A percentile compares a stretch with the other conserved stretches of the same genome.
phyloP scores from a whole-genome alignment of 2,329 filamentous ascomycete genomes.

The Cercospora sp. region DNA sequence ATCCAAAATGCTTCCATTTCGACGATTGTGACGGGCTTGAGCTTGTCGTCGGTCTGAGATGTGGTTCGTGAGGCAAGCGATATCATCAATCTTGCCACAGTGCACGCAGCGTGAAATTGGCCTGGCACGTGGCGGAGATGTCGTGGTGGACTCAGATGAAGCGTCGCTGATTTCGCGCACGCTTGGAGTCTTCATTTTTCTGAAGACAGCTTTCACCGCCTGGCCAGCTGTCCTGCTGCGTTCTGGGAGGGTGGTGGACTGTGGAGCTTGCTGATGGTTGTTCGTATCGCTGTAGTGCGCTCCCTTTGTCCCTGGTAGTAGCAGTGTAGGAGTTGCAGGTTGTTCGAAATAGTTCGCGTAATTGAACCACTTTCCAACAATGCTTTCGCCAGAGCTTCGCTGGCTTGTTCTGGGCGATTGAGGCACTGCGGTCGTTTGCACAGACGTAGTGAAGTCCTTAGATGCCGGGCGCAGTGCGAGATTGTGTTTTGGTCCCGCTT shows the following conservation, averaged over 20 bases:
- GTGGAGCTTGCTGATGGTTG: not conserved
- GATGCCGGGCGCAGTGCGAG: not conserved
- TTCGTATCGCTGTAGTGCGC: not conserved
- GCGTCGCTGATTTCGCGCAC: not conserved
- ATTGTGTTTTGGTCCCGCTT: not conserved
- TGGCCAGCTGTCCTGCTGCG: not conserved
- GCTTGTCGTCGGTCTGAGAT: not conserved
- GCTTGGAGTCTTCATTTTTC: not conserved
- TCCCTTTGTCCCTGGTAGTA: constrained; percentile 4
- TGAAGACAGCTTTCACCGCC: not conserved
- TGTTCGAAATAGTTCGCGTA: not conserved
- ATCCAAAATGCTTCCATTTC: not conserved
- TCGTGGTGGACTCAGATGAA: not conserved
- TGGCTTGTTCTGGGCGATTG: not conserved
- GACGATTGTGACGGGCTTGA: not conserved
- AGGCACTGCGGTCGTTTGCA: not conserved
- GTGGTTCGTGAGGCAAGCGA: constrained; percentile 1
- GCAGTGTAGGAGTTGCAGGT: not conserved
- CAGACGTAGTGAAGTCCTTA: not conserved
- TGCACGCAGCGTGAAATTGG: not conserved
- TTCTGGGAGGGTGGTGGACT: not conserved
- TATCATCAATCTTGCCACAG: not conserved
- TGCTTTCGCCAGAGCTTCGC: constrained; percentile 1
- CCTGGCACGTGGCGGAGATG: not conserved
- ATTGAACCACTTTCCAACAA: constrained; percentile 5